Conservation (phyloP, 192 early-diverging fungal genomes). For the Radiomyces spectabilis region DNA sequence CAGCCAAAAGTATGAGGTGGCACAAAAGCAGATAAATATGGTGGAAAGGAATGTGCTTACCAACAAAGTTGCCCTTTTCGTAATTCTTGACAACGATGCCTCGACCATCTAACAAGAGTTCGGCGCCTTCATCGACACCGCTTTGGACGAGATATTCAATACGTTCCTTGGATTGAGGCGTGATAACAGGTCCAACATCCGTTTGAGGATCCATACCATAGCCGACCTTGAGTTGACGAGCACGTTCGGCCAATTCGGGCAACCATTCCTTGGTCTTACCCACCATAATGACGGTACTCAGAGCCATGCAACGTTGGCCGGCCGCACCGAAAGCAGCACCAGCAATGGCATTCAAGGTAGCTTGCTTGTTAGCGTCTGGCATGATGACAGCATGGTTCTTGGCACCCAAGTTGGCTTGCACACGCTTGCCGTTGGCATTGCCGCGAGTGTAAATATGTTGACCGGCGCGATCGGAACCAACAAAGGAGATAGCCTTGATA, state of each 20-base stretch:
- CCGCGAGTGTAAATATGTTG: conserved; percentile 85
- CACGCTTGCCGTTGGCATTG: conserved; percentile 86
- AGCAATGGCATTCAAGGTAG: conserved; percentile 83
- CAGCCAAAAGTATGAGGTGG: too few species aligned
- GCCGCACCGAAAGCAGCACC: conserved; percentile 98
- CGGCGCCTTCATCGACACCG: conserved; percentile 81
- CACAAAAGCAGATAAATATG: too few species aligned
- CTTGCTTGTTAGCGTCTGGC: conserved; percentile 92
- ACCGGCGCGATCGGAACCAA: conserved; percentile 84
- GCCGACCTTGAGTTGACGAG: conserved; percentile 72
- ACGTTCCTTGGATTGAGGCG: conserved; percentile 67
- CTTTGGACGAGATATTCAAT: conserved; percentile 72
- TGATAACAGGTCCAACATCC: conserved; percentile 90
- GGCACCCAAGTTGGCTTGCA: conserved; percentile 93
- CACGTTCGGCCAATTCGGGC: conserved; percentile 83
- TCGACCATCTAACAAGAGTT: conserved; percentile 83
- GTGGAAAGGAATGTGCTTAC: conserved; percentile 16
- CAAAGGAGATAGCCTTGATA: conserved; percentile 91
- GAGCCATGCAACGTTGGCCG: conserved; percentile 97
- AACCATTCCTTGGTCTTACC: conserved; percentile 80
- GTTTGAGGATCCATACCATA: conserved; percentile 78
- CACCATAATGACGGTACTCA: conserved; percentile 88
- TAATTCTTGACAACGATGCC: conserved; percentile 61
- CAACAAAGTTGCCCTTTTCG: conserved; percentile 92
- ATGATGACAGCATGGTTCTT: conserved; percentile 97